A percentile compares a stretch with the other conserved stretches of the same genome.
Evolutionary conservation across 2,329 filamentous ascomycete species (phyloP).

Genomic region (Rhinocladiella similis): DNA sequence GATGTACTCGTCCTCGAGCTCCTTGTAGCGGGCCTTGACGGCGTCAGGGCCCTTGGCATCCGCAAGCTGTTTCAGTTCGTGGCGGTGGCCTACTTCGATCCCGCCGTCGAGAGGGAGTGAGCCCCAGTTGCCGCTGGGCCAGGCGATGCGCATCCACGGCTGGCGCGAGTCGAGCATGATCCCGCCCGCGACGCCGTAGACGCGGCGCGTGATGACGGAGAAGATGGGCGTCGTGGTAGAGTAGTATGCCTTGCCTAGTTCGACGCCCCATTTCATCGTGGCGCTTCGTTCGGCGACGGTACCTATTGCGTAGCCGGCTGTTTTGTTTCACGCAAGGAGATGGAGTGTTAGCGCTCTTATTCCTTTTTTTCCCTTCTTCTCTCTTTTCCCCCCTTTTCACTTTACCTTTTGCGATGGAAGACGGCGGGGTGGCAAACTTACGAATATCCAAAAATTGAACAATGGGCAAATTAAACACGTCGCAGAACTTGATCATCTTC

Average conservation of each 20-base stretch:
- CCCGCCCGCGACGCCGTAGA: conserved; percentile 64
- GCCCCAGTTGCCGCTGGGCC: conserved; percentile 65
- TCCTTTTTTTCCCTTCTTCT: too few species aligned
- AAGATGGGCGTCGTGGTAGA: conserved; percentile 64
- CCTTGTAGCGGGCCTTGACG: conserved; percentile 55
- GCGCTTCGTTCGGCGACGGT: conserved; percentile 62
- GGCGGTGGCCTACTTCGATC: conserved; percentile 64
- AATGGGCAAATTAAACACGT: conserved; percentile 65
- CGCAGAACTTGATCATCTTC: conserved; percentile 62
- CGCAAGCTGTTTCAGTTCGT: conserved; percentile 51
- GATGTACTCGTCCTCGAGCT: conserved; percentile 61
- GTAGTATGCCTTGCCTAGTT: conserved; percentile 62
- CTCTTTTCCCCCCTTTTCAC: too few species aligned
- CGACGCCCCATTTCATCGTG: conserved; percentile 65
- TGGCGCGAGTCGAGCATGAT: conserved; percentile 65
- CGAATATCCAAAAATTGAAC: conserved; percentile 64
- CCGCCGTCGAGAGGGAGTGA: conserved; percentile 63
- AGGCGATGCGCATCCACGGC: conserved; percentile 61
- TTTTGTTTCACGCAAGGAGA: too few species aligned
- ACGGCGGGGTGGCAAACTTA: too few species aligned
- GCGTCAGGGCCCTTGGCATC: conserved; percentile 55
- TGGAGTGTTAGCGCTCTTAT: too few species aligned
- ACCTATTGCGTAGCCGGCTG: conserved; percentile 62
- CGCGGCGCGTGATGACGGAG: conserved; percentile 61
- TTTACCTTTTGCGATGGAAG: too few species aligned